phyloP scores from a whole-genome alignment of 768 basidiomycete genomes.

The Trametes sanguinea region DNA sequence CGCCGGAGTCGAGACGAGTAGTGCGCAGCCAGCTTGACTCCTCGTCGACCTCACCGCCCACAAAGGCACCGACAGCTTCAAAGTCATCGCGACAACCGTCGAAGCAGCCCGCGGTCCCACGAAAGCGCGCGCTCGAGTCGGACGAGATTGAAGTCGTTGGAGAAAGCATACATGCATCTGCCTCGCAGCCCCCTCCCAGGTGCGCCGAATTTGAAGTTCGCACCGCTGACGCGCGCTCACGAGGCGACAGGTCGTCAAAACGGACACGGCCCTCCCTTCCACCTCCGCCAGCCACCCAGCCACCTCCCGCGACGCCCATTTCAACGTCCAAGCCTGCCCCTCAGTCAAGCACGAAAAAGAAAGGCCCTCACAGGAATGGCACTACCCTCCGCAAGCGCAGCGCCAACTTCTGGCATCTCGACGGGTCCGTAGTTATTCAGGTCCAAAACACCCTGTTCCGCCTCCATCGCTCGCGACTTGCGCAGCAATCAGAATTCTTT shows the following conservation, averaged over 20 bases:
- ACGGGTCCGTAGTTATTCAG: conserved; percentile 40
- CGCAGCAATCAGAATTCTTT: conserved; percentile 38
- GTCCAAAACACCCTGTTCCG: conserved; percentile 38
- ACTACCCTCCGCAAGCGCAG: neutral
- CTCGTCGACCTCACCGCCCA: too few species aligned
- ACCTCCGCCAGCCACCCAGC: too few species aligned
- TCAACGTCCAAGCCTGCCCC: too few species aligned
- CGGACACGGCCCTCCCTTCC: too few species aligned
- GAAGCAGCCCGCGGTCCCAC: neutral
- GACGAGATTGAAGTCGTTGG: neutral
- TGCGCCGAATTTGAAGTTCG: neutral
- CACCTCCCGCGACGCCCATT: too few species aligned
- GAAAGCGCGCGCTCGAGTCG: neutral
- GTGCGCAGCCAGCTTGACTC: too few species aligned
- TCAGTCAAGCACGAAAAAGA: too few species aligned
- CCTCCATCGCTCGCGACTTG: conserved; percentile 40
- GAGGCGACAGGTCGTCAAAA: too few species aligned
- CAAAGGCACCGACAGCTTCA: neutral
- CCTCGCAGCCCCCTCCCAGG: conserved; percentile 2
- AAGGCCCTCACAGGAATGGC: too few species aligned
- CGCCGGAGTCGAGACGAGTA: neutral
- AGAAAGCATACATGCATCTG: neutral
- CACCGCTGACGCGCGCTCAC: too few species aligned
- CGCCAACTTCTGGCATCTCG: conserved; percentile 36
- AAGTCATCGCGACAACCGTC: neutral